Base-by-base conservation (phyloP, 371 early-diverging fungal genomes). In the Apophysomyces elegans region DNA sequence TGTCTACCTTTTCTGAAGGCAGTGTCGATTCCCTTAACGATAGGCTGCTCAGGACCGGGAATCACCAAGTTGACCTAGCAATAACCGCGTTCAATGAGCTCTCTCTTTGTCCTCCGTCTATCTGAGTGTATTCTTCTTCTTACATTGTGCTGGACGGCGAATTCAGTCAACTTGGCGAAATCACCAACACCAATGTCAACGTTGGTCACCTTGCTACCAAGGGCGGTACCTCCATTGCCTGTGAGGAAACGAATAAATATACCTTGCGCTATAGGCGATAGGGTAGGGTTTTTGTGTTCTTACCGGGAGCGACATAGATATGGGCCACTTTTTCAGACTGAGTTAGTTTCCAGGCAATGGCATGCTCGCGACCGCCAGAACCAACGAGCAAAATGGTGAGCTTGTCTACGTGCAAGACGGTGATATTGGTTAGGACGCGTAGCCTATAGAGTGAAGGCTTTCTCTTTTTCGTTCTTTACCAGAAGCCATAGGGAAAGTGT, bases 41-140 rank as follows among this genome's bases (percentile, higher is more conserved):
- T 84, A 56, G 97, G 97, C 75, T 95, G 95, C 75, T 98, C 99
- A n/a, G 99, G 99, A 14, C 99, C 99, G 21, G 95, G 93, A 44
- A 99, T 86, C 39, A 96, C 93, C 59, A 96, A 86, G 70, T 90
- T 79, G 64, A 91, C 78, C 87, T 87, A 58, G n/a, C 13, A 58
- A 43, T 58, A 11, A 32, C 18, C n/a, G 6, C 21, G 7, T 7
- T 50, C 7, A 26, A 21, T 32, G 37, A 54, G 47, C 38, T 26
- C 46, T 58, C 58, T 46, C 56, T 44, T 62, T 18, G 13, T 7
- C 32, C 32, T 56, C 41, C 36, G 38, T 7, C 58, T 56, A n/a
- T 57, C 26, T 54, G 32, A 0, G 32, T 26, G 2, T 26, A 2
- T 43, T 58, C 2, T 13, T 21, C 12, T 13, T 13, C 64, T 58